A percentile compares a stretch with the other conserved stretches of the same genome.
These are phyloP conservation scores for Penicillium longicatenatum DNA, from an alignment of 495 filamentous ascomycete species.

Conservation along the genomic window DNA sequence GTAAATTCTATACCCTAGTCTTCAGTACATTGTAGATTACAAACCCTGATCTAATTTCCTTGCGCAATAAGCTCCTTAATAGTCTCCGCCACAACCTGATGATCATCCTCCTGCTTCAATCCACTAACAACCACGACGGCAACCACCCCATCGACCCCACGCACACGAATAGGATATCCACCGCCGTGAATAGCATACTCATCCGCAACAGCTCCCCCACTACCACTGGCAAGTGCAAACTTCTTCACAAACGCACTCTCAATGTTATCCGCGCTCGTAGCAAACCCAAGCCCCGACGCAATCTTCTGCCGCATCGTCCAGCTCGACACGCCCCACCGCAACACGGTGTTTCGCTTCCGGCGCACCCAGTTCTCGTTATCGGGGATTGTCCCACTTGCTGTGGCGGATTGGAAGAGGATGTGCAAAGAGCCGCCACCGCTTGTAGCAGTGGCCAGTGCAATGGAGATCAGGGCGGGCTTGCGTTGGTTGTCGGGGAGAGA, in stretches of 20 bases:
- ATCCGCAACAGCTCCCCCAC: constrained; percentile 50
- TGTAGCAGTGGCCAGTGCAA: constrained; percentile 48
- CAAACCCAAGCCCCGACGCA: constrained; percentile 19
- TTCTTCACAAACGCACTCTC: constrained; percentile 60
- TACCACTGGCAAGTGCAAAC: constrained; percentile 48
- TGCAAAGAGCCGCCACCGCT: constrained; percentile 49
- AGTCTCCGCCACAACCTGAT: constrained; percentile 69
- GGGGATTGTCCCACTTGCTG: constrained; percentile 56
- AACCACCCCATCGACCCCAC: constrained; percentile 69
- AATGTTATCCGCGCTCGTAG: constrained; percentile 38
- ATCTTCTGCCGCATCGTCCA: constrained; percentile 68
- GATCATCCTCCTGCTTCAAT: constrained; percentile 76
- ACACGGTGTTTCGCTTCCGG: constrained; percentile 66
- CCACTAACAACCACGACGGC: constrained; percentile 76
- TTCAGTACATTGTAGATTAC: not conserved
- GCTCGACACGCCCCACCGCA: constrained; percentile 67
- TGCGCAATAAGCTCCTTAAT: constrained; percentile 50
- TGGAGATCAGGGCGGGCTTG: constrained; percentile 64
- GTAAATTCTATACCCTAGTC: not conserved
- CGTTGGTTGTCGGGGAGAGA: constrained; percentile 46
- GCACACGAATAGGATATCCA: constrained; percentile 68
- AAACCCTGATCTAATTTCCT: constrained; percentile 13
- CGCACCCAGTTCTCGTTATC: constrained; percentile 65
- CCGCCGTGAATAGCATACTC: constrained; percentile 78
- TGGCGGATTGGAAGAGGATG: constrained; percentile 61